Evolutionary conservation across 2,329 filamentous ascomycete species (phyloP).

Genomic region (Fusarium heterosporum): DNA sequence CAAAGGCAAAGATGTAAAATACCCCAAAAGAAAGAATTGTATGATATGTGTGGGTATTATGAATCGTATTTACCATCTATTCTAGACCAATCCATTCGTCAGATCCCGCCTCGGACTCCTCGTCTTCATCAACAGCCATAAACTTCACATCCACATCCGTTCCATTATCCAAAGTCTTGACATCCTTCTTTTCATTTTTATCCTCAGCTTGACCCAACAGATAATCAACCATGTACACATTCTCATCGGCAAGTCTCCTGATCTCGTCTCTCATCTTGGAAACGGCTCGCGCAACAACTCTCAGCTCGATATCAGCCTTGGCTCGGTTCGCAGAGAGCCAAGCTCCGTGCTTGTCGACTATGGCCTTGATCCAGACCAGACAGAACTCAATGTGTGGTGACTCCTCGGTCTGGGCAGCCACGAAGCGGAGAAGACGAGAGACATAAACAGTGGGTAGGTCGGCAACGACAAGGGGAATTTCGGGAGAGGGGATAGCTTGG

Average conservation of each 20-base stretch:
- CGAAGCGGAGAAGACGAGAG: constrained; percentile 83
- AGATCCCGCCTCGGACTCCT: constrained; percentile 52
- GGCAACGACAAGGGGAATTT: constrained; percentile 82
- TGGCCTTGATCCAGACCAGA: constrained; percentile 88
- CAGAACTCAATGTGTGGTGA: constrained; percentile 96
- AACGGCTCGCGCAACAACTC: constrained; percentile 84
- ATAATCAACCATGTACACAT: constrained; percentile 90
- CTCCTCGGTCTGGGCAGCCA: constrained; percentile 87
- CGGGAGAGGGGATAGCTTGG: constrained; percentile 79
- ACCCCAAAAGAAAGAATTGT: constrained; percentile 6
- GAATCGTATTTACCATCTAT: constrained; percentile 50
- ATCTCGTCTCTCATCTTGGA: constrained; percentile 85
- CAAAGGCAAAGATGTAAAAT: constrained; percentile 37
- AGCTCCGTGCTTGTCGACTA: constrained; percentile 84
- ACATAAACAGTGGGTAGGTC: constrained; percentile 89
- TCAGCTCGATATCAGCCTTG: constrained; percentile 84
- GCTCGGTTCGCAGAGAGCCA: constrained; percentile 85
- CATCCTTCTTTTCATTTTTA: constrained; percentile 43
- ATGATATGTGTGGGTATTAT: constrained; percentile 44
- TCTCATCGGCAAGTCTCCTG: constrained; percentile 85
- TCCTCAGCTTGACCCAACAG: constrained; percentile 66
- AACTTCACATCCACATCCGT: constrained; percentile 48
- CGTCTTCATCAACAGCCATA: constrained; percentile 50
- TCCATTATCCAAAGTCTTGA: constrained; percentile 35
- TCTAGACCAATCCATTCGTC: constrained; percentile 64